Evolutionary conservation across 2,329 filamentous ascomycete genomes (phyloP), one percentile per base, ranked within the genome.

Genomic region (Fonsecaea pedrosoi): DNA sequence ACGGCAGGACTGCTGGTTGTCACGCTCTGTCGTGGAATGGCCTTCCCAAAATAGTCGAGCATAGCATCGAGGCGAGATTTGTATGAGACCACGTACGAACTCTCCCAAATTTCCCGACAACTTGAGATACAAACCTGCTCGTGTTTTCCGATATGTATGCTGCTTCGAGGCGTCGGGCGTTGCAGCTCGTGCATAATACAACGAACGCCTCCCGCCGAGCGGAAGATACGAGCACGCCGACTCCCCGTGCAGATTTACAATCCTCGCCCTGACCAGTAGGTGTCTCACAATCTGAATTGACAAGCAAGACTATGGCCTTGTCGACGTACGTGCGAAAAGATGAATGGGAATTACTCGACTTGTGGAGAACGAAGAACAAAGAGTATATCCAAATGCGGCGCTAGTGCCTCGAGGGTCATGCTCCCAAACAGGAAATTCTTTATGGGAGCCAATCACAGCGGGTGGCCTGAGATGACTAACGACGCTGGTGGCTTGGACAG

Each of bases 361-460:
- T 35, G 10, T 8, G 18, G 53, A 18, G 53, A 2, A 34, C 10
- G n/a, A 34, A 37, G 30, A 25, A 2, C 25, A 25, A 25, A 25
- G 21, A 25, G 2, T 25, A 25, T 34, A 35, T 50, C 45, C 45
- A 4, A 50, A 50, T 25, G 3, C 2, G 9, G 45, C 45, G 15
- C 45, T 50, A 50, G 45, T 4, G 45, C 18, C 10, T 25, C 3
- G 12, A 38, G n/a, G n/a, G 10, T 53, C 59, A 61, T 54, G 34
- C 59, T 54, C 59, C 59, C 6, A 13, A 54, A 54, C 32, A 34
- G 59, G 59, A 54, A 61, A 40, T 61, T 61, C 35, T 18, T 45
- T 61, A 45, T 5, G 37, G 25, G 7, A 18, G 42, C 59, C 59
- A 61, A 61, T 61, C 38, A 50, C 8, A 42, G 8, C 53, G 18